Conservation (phyloP, 495 filamentous ascomycete genomes). For the Elasticomyces elasticus region DNA sequence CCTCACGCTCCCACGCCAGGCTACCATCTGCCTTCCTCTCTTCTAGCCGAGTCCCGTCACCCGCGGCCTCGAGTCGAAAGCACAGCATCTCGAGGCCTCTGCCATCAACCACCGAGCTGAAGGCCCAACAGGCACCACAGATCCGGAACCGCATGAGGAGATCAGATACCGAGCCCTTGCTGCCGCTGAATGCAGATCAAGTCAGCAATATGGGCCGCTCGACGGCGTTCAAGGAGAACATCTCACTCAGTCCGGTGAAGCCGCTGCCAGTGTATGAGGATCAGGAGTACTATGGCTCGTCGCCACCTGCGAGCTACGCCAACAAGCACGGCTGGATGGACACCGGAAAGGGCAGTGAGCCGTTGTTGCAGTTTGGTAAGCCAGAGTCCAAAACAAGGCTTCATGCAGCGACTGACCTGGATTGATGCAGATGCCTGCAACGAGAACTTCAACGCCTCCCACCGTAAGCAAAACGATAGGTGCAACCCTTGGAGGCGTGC, state of each 20-base stretch:
- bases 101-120: not conserved
- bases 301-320: not conserved
- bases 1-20: constrained; percentile 12
- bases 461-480: too few relatives aligned
- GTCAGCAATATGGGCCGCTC: constrained; percentile 1
- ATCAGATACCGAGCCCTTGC: constrained; percentile 21
- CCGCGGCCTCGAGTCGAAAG: constrained; percentile 13
- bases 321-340: not conserved
- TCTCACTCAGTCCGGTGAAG: constrained; percentile 18
- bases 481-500: too few relatives aligned
- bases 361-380: not conserved
- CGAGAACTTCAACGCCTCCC: not conserved
- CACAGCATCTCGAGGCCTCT: constrained; percentile 6
- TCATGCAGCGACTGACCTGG: not conserved
- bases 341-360: not conserved
- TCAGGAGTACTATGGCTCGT: not conserved
- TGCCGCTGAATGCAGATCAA: constrained; percentile 4
- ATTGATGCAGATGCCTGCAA: not conserved
- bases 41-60: constrained; percentile 18
- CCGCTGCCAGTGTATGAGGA: constrained; percentile 6
- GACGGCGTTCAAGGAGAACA: constrained; percentile 24
- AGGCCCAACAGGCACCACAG: not conserved
- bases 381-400: not conserved
- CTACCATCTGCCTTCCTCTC: constrained; percentile 11
- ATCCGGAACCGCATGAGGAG: constrained; percentile 15